Base-by-base conservation (phyloP, 805 yeast genomes). In the Metschnikowia chrysomelidarum region DNA sequence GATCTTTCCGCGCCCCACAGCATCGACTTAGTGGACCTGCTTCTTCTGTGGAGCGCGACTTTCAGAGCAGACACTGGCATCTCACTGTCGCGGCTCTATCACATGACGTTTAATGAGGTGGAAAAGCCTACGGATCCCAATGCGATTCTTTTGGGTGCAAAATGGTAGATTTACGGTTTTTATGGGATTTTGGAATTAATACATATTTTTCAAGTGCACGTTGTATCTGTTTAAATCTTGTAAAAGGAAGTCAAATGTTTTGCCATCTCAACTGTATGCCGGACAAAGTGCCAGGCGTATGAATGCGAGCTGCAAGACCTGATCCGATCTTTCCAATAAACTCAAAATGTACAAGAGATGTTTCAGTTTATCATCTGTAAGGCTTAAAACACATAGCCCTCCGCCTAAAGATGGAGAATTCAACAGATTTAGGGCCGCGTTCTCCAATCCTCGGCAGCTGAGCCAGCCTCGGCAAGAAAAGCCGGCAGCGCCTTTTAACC, bases 61-160 rank as follows among this genome's bases (percentile, higher is more conserved):
- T 69, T 73, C 39, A 49, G 60, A 33, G 33, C 17, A 1, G 51
- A 54, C 27, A 60, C 56, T 38, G 54, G 50, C 3, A 47, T 71
- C 4, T 37, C 38, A 13, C 59, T 54, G 19, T 48, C 54, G 14
- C 59, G 81, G 41, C 43, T 78, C 30, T 50, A 67, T 39, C 57
- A 62, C 30, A 73, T 78, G 2, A 60, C 64, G 38, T 77, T 77
- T 54, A 62, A 61, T 27, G 71, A 61, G 27, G 76, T 78, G 31
- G 80, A 73, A 33, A 66, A 71, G 43, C 72, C 78, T 8, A 68
- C 69, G 4, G 80, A 74, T 44, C 67, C 69, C 4, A 56, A 63
- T 16, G 54, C 72, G 6, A 56, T 72, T 11, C 55, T 77, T 32
- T 60, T 78, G 17, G 81, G 81, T 3, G 73, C 76, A 11, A 76